Percentiles rank a stretch among this genome's conserved stretches.
phyloP scores from a whole-genome alignment of 2,329 filamentous ascomycete genomes.

The Passalora sequoiae region DNA sequence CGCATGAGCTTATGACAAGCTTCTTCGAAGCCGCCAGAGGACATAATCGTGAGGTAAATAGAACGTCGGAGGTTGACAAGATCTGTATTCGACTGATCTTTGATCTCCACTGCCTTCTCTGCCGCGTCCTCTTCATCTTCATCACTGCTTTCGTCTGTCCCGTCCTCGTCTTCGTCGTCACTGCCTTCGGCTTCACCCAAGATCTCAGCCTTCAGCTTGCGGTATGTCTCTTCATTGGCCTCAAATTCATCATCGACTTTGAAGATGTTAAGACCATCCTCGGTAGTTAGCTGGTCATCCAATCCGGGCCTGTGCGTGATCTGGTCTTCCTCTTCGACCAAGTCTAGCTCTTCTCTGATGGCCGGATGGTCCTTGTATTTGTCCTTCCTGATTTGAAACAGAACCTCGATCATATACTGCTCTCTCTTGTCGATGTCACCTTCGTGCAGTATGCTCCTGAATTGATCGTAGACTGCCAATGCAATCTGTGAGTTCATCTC shows the following conservation, averaged over 20 bases:
- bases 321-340: slow-evolving; percentile 97
- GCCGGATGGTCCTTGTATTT: slow-evolving; percentile 93
- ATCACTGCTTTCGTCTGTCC: slow-evolving; percentile 45
- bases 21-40: slow-evolving; percentile 92
- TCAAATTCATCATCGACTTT: slow-evolving; percentile 89
- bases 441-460: slow-evolving; percentile 91
- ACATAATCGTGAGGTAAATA: slow-evolving; percentile 98
- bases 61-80: slow-evolving; percentile 87
- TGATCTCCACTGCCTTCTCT: slow-evolving; percentile 82
- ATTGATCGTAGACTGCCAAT: slow-evolving; percentile 89
- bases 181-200: slow-evolving; percentile 75
- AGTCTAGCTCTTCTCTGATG: slow-evolving; percentile 83
- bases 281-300: slow-evolving; percentile 76
- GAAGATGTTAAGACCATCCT: slow-evolving; percentile 91
- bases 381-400: slow-evolving; percentile 95
- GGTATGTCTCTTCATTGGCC: slow-evolving; percentile 84
- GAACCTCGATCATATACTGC: slow-evolving; percentile 98
- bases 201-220: slow-evolving; percentile 86
- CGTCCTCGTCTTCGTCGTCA: slow-evolving; percentile 65
- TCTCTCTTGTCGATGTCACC: slow-evolving; percentile 95
- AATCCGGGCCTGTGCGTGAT: slow-evolving; percentile 83
- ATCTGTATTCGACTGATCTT: slow-evolving; percentile 95
- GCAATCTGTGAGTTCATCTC: slow-evolving; percentile 90
- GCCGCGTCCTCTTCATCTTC: slow-evolving; percentile 62
- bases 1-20: slow-evolving; percentile 91